phyloP scores from a whole-genome alignment of 129 eudicot genomes.

The Lactuca sativa region DNA sequence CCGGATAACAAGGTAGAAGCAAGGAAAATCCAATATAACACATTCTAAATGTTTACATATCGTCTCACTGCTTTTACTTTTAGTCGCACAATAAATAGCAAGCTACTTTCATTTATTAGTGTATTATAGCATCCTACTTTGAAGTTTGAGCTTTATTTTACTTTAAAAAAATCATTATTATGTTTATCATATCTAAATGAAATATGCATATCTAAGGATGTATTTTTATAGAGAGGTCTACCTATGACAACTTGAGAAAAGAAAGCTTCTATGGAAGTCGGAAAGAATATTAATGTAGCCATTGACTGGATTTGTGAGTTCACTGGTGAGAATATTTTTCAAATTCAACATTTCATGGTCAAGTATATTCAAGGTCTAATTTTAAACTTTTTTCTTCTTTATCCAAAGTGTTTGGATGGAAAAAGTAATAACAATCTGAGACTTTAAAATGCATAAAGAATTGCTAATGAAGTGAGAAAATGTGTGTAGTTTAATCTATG shows the following conservation, averaged over 20 bases:
- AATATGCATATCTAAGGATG: neutral
- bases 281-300: slow-evolving; percentile 89
- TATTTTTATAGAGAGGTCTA: slow-evolving; percentile 43
- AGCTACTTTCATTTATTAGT: no score
- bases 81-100: no score
- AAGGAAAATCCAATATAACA: slow-evolving; percentile 55
- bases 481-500: no score
- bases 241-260: slow-evolving; percentile 47
- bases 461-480: no score
- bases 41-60: no score
- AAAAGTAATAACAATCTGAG: no score
- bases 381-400: neutral
- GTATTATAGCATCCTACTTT: no score
- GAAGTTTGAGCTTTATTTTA: slow-evolving; percentile 8
- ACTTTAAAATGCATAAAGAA: no score
- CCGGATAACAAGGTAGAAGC: slow-evolving; percentile 63
- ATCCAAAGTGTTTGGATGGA: no score
- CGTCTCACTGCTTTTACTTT: no score
- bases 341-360: neutral
- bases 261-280: slow-evolving; percentile 90
- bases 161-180: neutral
- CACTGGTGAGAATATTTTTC: slow-evolving; percentile 55
- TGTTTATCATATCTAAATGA: slow-evolving; percentile 20
- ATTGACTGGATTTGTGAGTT: slow-evolving; percentile 90
- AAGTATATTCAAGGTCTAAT: slow-evolving; percentile 2